Base-by-base conservation (phyloP, 805 yeast genomes). In the Zygosaccharomyces kombuchaensis region DNA sequence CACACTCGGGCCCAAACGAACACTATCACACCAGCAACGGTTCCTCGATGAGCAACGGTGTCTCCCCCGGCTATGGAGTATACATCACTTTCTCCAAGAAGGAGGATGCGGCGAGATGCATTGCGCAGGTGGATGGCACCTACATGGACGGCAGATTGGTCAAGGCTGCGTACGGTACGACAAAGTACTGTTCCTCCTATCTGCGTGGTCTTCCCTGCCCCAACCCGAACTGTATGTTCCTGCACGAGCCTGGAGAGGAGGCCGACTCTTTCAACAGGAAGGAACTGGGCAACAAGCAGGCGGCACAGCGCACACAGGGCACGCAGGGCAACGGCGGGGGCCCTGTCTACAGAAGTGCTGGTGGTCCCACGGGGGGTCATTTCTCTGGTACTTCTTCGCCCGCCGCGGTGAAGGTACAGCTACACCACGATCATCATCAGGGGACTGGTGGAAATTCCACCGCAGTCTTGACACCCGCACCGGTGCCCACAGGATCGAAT, bases 231-330 rank as follows among this genome's bases (percentile, higher is more conserved):
- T 93, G 99, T 75, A 93, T 93, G 99, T 93, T 93, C 60, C 75
- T 93, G 59, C 99, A 93, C 66, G 99, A 93, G 68, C 99, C 99
- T 6, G 99, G 99, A 48, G 99, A 93, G 72, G 99, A 93, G 66
- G 98, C 98, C 1, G 99, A 93, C 59, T 85, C 96, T 9, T 91
- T 87, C 69, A 87, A 96, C 22, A 81, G 96, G 66, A 58, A 63
- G 40, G 76, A 71, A 56, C 57, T 66, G 40, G 65, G 64, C 40
- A 55, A 58, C 47, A 46, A 64, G 50, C 69, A 68, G 53, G 30
- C 34, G 8, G 27, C 42, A 23, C 35, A 46, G 12, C 47, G 48
- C n/a, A 21, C 49, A 9, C 48, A 48, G 35, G 43, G 41, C 6
- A 39, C 21, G 21, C 21, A 19, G 21, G 5, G 21, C 21, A 19